Conservation (phyloP, 306 rosid species). For the Senna siamea region DNA sequence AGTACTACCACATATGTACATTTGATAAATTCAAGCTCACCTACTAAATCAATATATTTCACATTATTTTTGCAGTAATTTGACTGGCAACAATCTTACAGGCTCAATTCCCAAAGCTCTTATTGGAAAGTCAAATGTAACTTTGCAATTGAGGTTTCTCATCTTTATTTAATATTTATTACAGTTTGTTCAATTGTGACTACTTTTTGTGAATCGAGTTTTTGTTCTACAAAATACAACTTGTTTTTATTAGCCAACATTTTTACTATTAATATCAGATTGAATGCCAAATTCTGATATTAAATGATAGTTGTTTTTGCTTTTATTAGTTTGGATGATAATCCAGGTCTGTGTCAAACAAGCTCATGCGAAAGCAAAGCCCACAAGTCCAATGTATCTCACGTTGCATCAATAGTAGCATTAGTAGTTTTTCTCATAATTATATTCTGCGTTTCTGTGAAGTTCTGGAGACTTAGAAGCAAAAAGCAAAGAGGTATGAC, state of each 20-base stretch:
- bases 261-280: too few relatives aligned
- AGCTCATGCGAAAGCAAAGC: not conserved
- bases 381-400: not conserved
- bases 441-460: too few relatives aligned
- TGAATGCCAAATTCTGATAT: too few relatives aligned
- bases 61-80: slow-evolving; percentile 8
- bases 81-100: slow-evolving; percentile 34
- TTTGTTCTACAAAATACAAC: too few relatives aligned
- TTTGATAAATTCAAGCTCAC: not conserved
- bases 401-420: not conserved
- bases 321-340: not conserved
- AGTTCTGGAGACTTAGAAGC: too few relatives aligned
- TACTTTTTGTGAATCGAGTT: too few relatives aligned
- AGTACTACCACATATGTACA: not conserved
- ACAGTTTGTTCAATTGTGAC: not conserved
- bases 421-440: too few relatives aligned
- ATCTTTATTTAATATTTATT: not conserved
- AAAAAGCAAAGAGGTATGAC: too few relatives aligned
- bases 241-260: too few relatives aligned
- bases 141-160: not conserved
- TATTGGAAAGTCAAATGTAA: slow-evolving; percentile 13
- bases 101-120: slow-evolving; percentile 40
- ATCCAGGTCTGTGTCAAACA: not conserved
- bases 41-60: not conserved
- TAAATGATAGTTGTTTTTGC: too few relatives aligned